These are phyloP conservation scores for Amauroascus verrucosus DNA, from an alignment of 2,329 filamentous ascomycete genomes.

Conservation along the genomic window DNA sequence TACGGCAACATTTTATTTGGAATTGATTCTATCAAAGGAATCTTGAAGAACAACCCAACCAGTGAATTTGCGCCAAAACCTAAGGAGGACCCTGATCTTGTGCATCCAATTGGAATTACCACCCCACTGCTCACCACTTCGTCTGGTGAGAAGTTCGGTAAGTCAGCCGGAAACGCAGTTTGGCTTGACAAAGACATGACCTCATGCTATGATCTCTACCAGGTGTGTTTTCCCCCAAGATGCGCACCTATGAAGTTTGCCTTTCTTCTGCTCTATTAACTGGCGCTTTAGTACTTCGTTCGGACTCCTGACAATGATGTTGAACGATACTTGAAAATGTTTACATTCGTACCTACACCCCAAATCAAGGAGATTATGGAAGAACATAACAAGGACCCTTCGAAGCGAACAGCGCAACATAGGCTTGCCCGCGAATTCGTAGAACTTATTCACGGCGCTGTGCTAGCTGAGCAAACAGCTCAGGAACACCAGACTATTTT, in stretches of 20 bases:
- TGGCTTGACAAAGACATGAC: conserved; percentile 84
- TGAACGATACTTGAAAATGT: conserved; percentile 70
- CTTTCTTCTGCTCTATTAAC: conserved; percentile 17
- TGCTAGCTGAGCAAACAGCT: conserved; percentile 54
- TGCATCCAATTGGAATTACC: conserved; percentile 68
- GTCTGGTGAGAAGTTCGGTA: conserved; percentile 83
- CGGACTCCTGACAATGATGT: conserved; percentile 72
- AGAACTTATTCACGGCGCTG: conserved; percentile 62
- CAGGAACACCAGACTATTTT: conserved; percentile 44
- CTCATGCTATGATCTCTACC: conserved; percentile 73
- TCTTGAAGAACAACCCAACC: conserved; percentile 48
- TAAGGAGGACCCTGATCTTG: conserved; percentile 22
- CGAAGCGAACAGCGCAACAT: conserved; percentile 71
- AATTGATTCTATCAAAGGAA: conserved; percentile 70
- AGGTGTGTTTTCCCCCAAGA: conserved; percentile 33
- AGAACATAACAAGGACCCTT: conserved; percentile 56
- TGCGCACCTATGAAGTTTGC: not conserved
- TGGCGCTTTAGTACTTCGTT: conserved; percentile 60
- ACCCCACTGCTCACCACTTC: conserved; percentile 80
- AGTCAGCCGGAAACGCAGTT: conserved; percentile 84
- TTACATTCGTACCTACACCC: conserved; percentile 72
- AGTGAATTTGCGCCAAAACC: conserved; percentile 16
- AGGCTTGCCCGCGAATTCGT: conserved; percentile 72
- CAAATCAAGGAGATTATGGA: conserved; percentile 59
- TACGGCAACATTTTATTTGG: conserved; percentile 92